Conservation (phyloP, 441 rosid species). For the Erodium trifolium region DNA sequence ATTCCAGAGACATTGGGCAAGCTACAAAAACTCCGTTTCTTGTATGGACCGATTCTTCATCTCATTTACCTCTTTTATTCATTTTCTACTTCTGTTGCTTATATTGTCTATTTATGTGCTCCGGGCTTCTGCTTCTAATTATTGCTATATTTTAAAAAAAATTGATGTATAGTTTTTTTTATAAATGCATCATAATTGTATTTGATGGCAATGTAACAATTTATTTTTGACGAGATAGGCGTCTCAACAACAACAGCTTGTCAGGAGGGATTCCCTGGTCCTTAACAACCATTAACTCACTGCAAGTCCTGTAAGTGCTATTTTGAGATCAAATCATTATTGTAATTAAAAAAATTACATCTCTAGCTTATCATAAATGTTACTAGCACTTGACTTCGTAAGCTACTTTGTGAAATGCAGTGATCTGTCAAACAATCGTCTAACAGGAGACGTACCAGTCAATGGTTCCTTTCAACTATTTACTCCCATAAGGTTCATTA, state of each 20-base stretch:
- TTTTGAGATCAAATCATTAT: conserved; percentile 7
- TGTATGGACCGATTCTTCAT: conserved; percentile 30
- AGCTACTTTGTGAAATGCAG: conserved; percentile 38
- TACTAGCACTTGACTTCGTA: neutral
- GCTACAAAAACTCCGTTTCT: conserved; percentile 74
- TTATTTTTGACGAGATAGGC: conserved; percentile 40
- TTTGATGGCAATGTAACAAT: neutral
- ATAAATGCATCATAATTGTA: neutral
- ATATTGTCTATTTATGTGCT: too few species aligned
- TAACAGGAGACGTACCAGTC: conserved; percentile 55
- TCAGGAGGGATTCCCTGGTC: conserved; percentile 51
- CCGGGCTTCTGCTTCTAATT: too few species aligned
- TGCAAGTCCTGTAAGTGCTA: conserved; percentile 86
- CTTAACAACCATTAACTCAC: conserved; percentile 39
- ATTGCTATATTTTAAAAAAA: too few species aligned
- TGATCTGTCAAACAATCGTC: conserved; percentile 67
- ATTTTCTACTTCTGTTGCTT: conserved; percentile 1
- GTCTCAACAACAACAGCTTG: conserved; percentile 76
- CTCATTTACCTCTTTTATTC: neutral
- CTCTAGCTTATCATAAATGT: neutral
- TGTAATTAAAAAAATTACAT: neutral
- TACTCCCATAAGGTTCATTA: conserved; percentile 59
- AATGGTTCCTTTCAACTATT: conserved; percentile 80
- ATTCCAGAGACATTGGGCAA: conserved; percentile 76
- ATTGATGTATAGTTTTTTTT: neutral